Evolutionary conservation across 192 early-diverging fungal genomes (phyloP).

Genomic region (Backusella luteola): DNA sequence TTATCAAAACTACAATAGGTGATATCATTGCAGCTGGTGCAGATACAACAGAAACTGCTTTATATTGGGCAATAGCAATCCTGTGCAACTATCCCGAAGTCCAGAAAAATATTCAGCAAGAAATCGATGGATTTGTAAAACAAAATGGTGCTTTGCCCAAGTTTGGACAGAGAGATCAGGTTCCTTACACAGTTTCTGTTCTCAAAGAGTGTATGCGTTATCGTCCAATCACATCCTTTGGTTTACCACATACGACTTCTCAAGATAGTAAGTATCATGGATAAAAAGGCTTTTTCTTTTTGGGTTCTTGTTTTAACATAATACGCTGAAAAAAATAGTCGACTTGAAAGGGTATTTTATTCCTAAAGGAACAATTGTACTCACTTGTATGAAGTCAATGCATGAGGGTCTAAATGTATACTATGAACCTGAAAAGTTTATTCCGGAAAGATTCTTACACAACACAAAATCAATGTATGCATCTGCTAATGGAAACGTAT

Average conservation of each 20-base stretch:
- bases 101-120: not conserved
- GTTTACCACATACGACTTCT: not conserved
- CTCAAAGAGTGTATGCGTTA: constrained; percentile 10
- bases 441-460: not conserved
- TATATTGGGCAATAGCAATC: constrained; percentile 9
- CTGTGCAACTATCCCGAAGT: not conserved
- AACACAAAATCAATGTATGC: not conserved
- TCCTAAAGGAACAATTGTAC: not conserved
- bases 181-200: not conserved
- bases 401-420: not conserved
- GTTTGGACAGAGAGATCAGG: not conserved
- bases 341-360: not conserved
- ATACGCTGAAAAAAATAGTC: not conserved
- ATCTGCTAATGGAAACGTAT: not conserved
- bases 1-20: not conserved
- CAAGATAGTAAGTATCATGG: constrained; percentile 12
- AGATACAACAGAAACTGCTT: constrained; percentile 3
- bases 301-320: not conserved
- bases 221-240: not conserved
- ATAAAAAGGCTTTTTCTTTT: not conserved
- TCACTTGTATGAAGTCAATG: not conserved
- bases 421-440: constrained; percentile 13
- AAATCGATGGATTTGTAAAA: not conserved
- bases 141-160: not conserved
- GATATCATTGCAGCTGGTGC: not conserved